Percentiles rank a stretch among this genome's conserved stretches.
Evolutionary conservation across 1,284 basidiomycete genomes (phyloP).

Genomic region (Vanrija pseudolonga): DNA sequence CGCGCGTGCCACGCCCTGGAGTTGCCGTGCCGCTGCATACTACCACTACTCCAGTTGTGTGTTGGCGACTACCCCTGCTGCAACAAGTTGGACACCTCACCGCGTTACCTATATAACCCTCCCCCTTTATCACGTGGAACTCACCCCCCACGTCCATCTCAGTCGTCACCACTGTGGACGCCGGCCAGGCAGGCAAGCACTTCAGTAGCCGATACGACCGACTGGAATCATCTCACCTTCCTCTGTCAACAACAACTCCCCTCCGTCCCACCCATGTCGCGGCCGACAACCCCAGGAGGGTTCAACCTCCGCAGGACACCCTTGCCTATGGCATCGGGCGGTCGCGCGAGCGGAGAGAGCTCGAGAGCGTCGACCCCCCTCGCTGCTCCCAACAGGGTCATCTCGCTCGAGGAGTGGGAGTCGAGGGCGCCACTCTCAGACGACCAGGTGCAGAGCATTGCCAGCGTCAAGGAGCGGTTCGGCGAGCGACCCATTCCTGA

Average conservation of each 20-base stretch:
- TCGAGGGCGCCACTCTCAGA: slow-evolving; percentile 69
- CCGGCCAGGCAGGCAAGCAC: neutral
- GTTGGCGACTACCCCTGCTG: neutral
- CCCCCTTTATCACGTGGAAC: neutral
- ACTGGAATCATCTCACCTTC: too few relatives aligned
- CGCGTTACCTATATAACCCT: neutral
- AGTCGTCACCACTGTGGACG: neutral
- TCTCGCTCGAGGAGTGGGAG: slow-evolving; percentile 81
- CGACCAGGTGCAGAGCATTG: slow-evolving; percentile 64
- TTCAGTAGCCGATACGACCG: neutral
- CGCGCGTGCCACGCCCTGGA: too few relatives aligned
- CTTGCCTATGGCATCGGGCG: slow-evolving; percentile 4
- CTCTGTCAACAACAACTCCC: too few relatives aligned
- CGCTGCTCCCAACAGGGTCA: slow-evolving; percentile 19
- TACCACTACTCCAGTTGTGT: too few relatives aligned
- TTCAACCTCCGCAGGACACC: slow-evolving; percentile 10
- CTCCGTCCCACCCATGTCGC: slow-evolving; percentile 6
- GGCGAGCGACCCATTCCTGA: slow-evolving; percentile 62
- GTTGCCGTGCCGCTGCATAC: too few relatives aligned
- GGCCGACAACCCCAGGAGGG: slow-evolving; percentile 16
- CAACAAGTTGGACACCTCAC: neutral
- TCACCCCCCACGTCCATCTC: neutral
- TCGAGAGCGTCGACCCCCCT: slow-evolving; percentile 10
- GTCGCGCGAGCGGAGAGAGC: neutral
- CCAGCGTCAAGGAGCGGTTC: slow-evolving; percentile 60